These are phyloP conservation scores for Gomphus bonarii DNA, from an alignment of 1,284 basidiomycete genomes.

Conservation along the genomic window DNA sequence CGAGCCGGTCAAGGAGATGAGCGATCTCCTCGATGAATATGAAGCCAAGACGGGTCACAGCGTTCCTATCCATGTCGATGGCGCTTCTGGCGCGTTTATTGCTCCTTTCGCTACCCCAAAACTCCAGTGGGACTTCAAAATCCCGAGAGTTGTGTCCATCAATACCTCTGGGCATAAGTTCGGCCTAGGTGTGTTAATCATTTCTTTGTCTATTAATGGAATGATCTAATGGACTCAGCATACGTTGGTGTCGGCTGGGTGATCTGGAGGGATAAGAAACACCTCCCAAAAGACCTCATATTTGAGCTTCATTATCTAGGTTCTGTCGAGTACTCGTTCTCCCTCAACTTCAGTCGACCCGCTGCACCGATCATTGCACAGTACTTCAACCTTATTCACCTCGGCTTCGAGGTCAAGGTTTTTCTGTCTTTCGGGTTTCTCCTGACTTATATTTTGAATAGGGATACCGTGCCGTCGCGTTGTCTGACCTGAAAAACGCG, in stretches of 20 bases:
- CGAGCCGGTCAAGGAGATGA: slow-evolving; percentile 85
- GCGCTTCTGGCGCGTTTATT: slow-evolving; percentile 73
- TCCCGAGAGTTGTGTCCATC: slow-evolving; percentile 83
- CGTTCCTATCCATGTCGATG: slow-evolving; percentile 84
- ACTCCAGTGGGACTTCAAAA: slow-evolving; percentile 77
- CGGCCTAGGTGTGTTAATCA: slow-evolving; percentile 7
- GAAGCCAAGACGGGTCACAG: slow-evolving; percentile 70
- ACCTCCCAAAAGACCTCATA: slow-evolving; percentile 80
- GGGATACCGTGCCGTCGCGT: slow-evolving; percentile 68
- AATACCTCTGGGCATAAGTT: slow-evolving; percentile 63
- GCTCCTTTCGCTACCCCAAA: slow-evolving; percentile 80
- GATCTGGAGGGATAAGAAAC: slow-evolving; percentile 68
- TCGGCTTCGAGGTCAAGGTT: slow-evolving; percentile 51
- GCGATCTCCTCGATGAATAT: slow-evolving; percentile 77
- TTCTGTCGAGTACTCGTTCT: slow-evolving; percentile 66
- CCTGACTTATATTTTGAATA: slow-evolving; percentile 14
- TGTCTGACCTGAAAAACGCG: slow-evolving; percentile 76
- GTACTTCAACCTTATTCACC: slow-evolving; percentile 85
- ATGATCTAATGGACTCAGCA: slow-evolving; percentile 18
- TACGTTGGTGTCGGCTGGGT: slow-evolving; percentile 90
- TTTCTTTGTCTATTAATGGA: neutral
- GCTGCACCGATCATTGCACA: slow-evolving; percentile 87
- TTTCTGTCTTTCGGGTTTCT: neutral
- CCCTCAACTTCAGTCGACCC: slow-evolving; percentile 90
- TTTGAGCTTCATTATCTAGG: slow-evolving; percentile 87